Evolutionary conservation across 2,329 filamentous ascomycete species (phyloP).

Genomic region (Claviceps sp.): DNA sequence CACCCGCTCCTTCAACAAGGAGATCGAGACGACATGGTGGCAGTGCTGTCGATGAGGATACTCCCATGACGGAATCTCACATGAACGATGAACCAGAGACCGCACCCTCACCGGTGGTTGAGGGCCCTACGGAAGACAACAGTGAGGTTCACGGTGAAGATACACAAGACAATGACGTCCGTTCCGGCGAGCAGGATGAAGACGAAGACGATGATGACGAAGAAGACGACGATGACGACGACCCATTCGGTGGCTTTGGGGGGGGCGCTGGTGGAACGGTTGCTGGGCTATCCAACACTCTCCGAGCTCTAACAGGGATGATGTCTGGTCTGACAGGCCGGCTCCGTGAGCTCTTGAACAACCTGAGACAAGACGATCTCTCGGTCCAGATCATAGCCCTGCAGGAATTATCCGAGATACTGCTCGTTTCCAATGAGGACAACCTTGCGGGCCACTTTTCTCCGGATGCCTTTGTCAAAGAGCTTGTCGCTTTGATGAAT

Average conservation of each 20-base stretch:
- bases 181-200: slow-evolving; percentile 18
- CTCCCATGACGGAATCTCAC: slow-evolving; percentile 57
- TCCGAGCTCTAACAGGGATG: slow-evolving; percentile 81
- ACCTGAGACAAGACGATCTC: slow-evolving; percentile 72
- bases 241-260: slow-evolving; percentile 53
- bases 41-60: slow-evolving; percentile 46
- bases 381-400: slow-evolving; percentile 84
- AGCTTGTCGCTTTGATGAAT: slow-evolving; percentile 83
- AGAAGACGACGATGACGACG: slow-evolving; percentile 54
- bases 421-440: slow-evolving; percentile 92
- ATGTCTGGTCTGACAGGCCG: slow-evolving; percentile 74
- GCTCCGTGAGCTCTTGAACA: slow-evolving; percentile 63
- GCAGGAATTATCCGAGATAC: slow-evolving; percentile 82
- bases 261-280: slow-evolving; percentile 50
- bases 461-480: slow-evolving; percentile 88
- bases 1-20: slow-evolving; percentile 26
- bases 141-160: slow-evolving; percentile 20
- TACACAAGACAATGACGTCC: slow-evolving; percentile 20
- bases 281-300: slow-evolving; percentile 60
- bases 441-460: slow-evolving; percentile 91
- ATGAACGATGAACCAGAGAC: slow-evolving; percentile 32
- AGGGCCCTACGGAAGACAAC: slow-evolving; percentile 24
- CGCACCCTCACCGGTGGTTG: slow-evolving; percentile 26
- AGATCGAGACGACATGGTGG: slow-evolving; percentile 40
- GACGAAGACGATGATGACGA: slow-evolving; percentile 41